Conservation (phyloP, 2,329 filamentous ascomycete genomes). For the Colletotrichum zoysiae region DNA sequence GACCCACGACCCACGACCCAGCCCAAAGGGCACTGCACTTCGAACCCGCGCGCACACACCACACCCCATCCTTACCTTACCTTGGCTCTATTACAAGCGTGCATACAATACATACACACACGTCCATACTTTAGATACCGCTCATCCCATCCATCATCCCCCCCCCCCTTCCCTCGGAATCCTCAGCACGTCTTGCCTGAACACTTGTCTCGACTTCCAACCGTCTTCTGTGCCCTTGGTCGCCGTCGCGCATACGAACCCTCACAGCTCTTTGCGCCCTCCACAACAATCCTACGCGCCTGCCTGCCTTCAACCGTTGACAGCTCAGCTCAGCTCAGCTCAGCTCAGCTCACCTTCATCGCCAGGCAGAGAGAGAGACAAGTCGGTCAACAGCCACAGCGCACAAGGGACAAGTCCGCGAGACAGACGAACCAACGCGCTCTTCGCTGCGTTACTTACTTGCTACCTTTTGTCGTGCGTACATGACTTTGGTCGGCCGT, state of each 20-base stretch:
- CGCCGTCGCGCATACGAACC: slow-evolving; percentile 9
- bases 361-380: not conserved
- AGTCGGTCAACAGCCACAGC: slow-evolving; percentile 14
- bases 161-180: slow-evolving; percentile 18
- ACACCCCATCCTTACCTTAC: slow-evolving; percentile 20
- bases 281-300: slow-evolving; percentile 2
- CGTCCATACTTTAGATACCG: slow-evolving; percentile 42
- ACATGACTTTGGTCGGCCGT: slow-evolving; percentile 17
- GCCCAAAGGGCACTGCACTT: slow-evolving; percentile 34
- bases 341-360: slow-evolving; percentile 25
- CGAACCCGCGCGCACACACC: slow-evolving; percentile 27
- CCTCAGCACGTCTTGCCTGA: slow-evolving; percentile 2
- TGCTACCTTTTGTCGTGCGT: slow-evolving; percentile 6
- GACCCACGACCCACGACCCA: slow-evolving; percentile 17
- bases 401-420: not conserved
- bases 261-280: not conserved
- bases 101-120: slow-evolving; percentile 3
- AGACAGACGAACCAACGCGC: slow-evolving; percentile 8
- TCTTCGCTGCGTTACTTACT: not conserved
- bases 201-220: slow-evolving; percentile 16
- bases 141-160: slow-evolving; percentile 37
- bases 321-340: slow-evolving; percentile 25
- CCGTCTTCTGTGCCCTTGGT: slow-evolving; percentile 7
- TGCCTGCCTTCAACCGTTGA: slow-evolving; percentile 18
- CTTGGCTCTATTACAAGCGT: slow-evolving; percentile 32